Conservation (phyloP, 1,284 basidiomycete genomes). For the Pseudozyma tsukubaensis region DNA sequence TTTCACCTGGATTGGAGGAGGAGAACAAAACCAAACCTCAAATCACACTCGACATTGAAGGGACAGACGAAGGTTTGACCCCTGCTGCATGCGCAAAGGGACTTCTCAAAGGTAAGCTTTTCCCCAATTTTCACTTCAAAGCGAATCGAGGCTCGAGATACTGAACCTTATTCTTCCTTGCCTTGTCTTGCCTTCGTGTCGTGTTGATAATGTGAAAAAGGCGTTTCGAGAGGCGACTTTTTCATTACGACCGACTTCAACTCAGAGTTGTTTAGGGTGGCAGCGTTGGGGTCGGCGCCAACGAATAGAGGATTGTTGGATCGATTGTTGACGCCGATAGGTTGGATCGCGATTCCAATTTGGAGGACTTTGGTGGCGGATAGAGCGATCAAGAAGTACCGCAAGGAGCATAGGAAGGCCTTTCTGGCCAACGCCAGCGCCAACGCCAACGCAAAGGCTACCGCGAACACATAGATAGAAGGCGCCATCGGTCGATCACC, state of each 20-base stretch:
- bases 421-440: background rate
- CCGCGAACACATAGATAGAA: no score
- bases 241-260: slow-evolving; percentile 64
- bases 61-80: slow-evolving; percentile 77
- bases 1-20: slow-evolving; percentile 80
- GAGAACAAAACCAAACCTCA: slow-evolving; percentile 86
- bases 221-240: slow-evolving; percentile 54
- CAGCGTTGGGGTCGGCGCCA: slow-evolving; percentile 56
- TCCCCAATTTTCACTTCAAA: background rate
- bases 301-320: slow-evolving; percentile 55
- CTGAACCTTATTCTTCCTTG: background rate
- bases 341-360: slow-evolving; percentile 52
- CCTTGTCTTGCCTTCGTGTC: background rate
- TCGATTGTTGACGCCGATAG: slow-evolving; percentile 35
- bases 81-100: slow-evolving; percentile 77
- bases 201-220: slow-evolving; percentile 6
- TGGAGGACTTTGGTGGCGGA: slow-evolving; percentile 62
- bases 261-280: slow-evolving; percentile 57
- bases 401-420: slow-evolving; percentile 26
- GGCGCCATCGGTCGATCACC: no score
- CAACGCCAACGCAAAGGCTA: background rate
- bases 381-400: slow-evolving; percentile 35
- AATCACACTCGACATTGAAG: slow-evolving; percentile 84
- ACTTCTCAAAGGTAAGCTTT: slow-evolving; percentile 75
- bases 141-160: slow-evolving; percentile 5